Base-by-base conservation (phyloP, 495 filamentous ascomycete species). In the Lentithecium fluviatile region DNA sequence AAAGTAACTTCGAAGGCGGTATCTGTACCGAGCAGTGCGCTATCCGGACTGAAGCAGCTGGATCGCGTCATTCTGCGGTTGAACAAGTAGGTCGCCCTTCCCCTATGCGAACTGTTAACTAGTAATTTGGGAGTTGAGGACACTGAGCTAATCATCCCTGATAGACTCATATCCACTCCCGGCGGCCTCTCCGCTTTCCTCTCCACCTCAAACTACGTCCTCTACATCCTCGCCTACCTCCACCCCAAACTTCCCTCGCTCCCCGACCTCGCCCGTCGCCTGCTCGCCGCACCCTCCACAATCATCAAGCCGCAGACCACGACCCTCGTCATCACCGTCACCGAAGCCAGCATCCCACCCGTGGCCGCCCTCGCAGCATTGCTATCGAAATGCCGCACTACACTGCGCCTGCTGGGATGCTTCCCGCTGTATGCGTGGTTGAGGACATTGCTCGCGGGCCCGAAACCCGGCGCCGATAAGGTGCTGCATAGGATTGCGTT, bases 211-310 rank as follows among this genome's bases (percentile, higher is more conserved):
- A 74, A 72, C 65, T 74, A 74, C 62, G 67, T 66, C 52, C 69
- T 74, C 56, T 74, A 74, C 65, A 64, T 72, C 21, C 66, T 71
- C 53, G 70, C 71, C 19, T 71, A 70, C 66, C 66, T 72, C 37
- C 60, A 71, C 47, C 62, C 40, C 36, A 51, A 58, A 42, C 61
- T 74, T 26, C 65, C 69, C 50, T 57, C 58, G 29, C 59, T 69
- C 24, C 48, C 59, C 15, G 46, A 62, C 17, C 25, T 37, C 38
- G 29, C 10, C 29, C 29, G 29, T 10, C 29, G 29, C 29, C 29
- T 32, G 4, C 29, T 32, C 29, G 29, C 4, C 29, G 29, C 29
- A 3, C 42, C 21, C 24, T 34, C 38, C 24, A 26, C 34, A n/a
- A 11, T 36, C 57, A 25, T 45, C 0, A 66, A 62, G 19, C 52